Evolutionary conservation across 129 eudicot species (phyloP), one percentile per base, ranked within the genome.

Genomic region (Tanacetum coccineum): DNA sequence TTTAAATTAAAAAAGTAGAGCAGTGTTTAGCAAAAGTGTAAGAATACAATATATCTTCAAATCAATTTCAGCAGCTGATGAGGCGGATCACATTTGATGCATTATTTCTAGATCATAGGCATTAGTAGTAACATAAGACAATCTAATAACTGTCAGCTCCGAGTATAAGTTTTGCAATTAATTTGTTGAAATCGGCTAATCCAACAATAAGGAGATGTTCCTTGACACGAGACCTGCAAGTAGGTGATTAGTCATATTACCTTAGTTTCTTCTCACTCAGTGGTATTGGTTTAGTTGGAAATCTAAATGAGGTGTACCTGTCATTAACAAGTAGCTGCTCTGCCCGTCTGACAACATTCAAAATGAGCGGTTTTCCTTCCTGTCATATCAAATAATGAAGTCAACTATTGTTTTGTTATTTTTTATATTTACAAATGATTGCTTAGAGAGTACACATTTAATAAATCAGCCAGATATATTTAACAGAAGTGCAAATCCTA

Each of bases 301-400:
- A 54, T 26, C 62, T 45, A 58, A 26, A 15, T 26, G 39, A 0
- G n/a, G 39, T 4, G 39, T 42, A 87, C 98, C 92, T 82, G 79
- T 93, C 93, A 79, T 84, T 86, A 77, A 89, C 83, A 64, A 93
- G 91, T 54, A 74, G 81, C 68, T 79, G 82, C 74, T 93, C 99
- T 44, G 99, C 99, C 71, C 57, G 45, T 68, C 92, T 93, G 32
- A 93, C 99, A 14, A 93, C 99, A 79, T 89, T 93, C 72, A 93
- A 80, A n/a, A 93, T 96, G 17, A 93, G 93, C 67, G 99, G 99
- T 74, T 93, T 93, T 56, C 99, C 99, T 93, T 89, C 96, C 99
- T 93, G 73, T 65, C 53, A 69, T 70, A 44, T 18, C 70, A 46
- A n/a, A 45, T 55, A 65, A 39, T 7, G 9, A 50, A 77, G 17